Base-by-base conservation (phyloP, 2,329 filamentous ascomycete species). In the Orbilia blumenaviensis region DNA sequence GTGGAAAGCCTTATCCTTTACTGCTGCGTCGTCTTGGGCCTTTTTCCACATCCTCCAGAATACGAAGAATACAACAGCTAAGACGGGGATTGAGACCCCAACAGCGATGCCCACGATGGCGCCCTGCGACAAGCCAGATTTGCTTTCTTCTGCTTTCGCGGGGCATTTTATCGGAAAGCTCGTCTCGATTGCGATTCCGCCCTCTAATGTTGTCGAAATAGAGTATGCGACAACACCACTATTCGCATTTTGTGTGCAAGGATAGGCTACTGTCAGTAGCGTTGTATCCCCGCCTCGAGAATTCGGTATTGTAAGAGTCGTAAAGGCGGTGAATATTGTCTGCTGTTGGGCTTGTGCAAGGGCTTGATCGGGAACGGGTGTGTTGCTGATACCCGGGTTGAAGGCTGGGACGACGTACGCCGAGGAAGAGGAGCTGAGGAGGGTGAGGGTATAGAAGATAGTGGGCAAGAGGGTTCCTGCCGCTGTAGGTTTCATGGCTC, bases 381-480 rank as follows among this genome's bases (percentile, higher is more conserved):
- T 44, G 58, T 36, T 54, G n/a, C 8, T 38, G 50, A 29, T 18
- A 3, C 23, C 56, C 44, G 63, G 46, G 46, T 25, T 41, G 54
- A 68, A 50, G 18, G 44, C 29, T 16, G 36, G 50, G 63, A 42
- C 56, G 62, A 61, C 52, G 42, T 54, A 46, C n/a, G 41, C 61
- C 56, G 56, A 66, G 10, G 63, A n/a, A n/a, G n/a, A 56, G 16
- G 44, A 75, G 34, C 12, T 63, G 54, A 75, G 71, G 71, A 68
- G 46, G 42, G 34, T 62, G 63, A 75, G 71, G 71, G 60, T 63
- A 66, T 44, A 75, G 46, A 56, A 75, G 71, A 42, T 75, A 75
- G 63, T 67, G 36, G 62, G 71, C 71, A 62, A 75, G 71, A 56
- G 71, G 71, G 48, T 75, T 75, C 44, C 32, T 64, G 71, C 62